phyloP scores from a whole-genome alignment of 257 asterid species.

The Lycium ferocissimum region DNA sequence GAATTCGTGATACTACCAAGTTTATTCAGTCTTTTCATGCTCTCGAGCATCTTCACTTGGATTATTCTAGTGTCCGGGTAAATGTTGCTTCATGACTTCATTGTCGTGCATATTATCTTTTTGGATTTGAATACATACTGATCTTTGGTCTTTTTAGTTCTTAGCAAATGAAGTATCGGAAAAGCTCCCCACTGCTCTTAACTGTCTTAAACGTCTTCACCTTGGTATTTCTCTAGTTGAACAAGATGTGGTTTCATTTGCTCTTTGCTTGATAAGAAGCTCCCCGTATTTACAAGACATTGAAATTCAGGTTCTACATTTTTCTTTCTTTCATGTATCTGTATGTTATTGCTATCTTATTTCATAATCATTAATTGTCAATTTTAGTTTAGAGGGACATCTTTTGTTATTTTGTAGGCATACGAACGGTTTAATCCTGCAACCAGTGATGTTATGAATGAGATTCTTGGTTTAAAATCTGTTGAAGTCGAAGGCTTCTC shows the following conservation, averaged over 20 bases:
- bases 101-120: background rate
- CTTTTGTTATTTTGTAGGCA: background rate
- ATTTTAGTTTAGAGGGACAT: too few relatives aligned
- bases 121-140: background rate
- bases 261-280: background rate
- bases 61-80: background rate
- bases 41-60: background rate
- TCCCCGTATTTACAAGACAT: background rate
- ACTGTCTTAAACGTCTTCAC: background rate
- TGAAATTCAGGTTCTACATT: background rate
- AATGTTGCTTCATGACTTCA: background rate
- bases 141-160: background rate
- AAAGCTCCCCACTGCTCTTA: background rate
- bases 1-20: background rate
- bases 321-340: too few relatives aligned
- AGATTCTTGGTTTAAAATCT: too few relatives aligned
- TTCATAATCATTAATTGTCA: background rate
- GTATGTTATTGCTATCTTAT: background rate
- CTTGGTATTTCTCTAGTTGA: background rate
- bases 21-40: background rate
- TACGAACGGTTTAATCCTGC: too few relatives aligned
- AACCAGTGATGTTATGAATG: too few relatives aligned
- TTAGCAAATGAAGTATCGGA: background rate
- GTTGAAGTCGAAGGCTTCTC: too few relatives aligned
- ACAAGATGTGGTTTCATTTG: background rate